Conservation (phyloP, 192 early-diverging fungal species). For the Backusella parvicylindrica region DNA sequence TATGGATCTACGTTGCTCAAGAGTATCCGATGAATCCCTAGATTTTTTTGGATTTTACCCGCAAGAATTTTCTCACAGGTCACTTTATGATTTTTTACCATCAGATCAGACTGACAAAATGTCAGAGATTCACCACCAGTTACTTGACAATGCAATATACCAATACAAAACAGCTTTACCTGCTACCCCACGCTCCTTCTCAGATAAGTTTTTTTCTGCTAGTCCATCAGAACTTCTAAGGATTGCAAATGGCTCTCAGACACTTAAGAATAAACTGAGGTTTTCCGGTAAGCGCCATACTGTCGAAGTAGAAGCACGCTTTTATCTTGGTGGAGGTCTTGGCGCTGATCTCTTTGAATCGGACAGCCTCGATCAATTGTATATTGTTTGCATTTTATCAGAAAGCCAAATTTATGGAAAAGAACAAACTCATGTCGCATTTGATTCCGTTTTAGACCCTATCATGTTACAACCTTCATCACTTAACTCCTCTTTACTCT, state of each 20-base stretch:
- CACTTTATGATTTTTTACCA: conserved; percentile 43
- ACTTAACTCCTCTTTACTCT: not conserved
- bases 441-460: not conserved
- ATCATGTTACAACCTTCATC: not conserved
- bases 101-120: conserved; percentile 34
- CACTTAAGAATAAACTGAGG: conserved; percentile 38
- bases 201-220: conserved; percentile 6
- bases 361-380: conserved; percentile 39
- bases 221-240: conserved; percentile 34
- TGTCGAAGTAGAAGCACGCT: conserved; percentile 10
- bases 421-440: not conserved
- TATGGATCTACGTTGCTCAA: conserved; percentile 46
- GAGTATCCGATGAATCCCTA: conserved; percentile 49
- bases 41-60: conserved; percentile 49
- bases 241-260: conserved; percentile 40
- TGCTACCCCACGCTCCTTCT: conserved; percentile 7
- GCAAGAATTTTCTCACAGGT: conserved; percentile 45
- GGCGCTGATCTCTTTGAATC: conserved; percentile 47
- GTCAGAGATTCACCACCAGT: conserved; percentile 24
- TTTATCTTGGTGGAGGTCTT: conserved; percentile 57
- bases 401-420: not conserved
- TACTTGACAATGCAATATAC: conserved; percentile 22
- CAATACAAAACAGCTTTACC: conserved; percentile 11
- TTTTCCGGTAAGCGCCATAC: conserved; percentile 34
- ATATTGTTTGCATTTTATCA: conserved; percentile 37